Evolutionary conservation across 2,329 filamentous ascomycete genomes (phyloP).

Genomic region (Diaporthe sp.): DNA sequence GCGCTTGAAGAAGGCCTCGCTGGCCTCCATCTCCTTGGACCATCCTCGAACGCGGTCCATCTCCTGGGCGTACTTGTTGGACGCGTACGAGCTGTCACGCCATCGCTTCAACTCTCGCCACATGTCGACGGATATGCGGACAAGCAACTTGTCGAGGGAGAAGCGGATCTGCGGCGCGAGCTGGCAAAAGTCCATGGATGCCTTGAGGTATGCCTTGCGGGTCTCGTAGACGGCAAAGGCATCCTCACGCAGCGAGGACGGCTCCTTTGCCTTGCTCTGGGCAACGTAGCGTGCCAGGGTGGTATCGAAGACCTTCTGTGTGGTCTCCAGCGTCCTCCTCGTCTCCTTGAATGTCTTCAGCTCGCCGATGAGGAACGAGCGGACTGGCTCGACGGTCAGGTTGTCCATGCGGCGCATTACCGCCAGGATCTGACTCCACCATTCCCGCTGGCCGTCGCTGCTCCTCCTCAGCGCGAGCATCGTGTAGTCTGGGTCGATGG

Average conservation of each 20-base stretch:
- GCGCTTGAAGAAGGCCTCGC: constrained; percentile 84
- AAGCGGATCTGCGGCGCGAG: constrained; percentile 87
- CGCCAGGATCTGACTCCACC: constrained; percentile 82
- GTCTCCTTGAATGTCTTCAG: constrained; percentile 89
- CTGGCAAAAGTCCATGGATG: constrained; percentile 93
- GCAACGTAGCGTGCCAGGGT: constrained; percentile 84
- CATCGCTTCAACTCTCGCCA: constrained; percentile 87
- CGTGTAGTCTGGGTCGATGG: constrained; percentile 96
- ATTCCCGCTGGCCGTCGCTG: constrained; percentile 87
- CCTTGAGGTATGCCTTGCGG: constrained; percentile 88
- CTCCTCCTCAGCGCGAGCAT: constrained; percentile 87
- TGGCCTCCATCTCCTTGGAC: constrained; percentile 92
- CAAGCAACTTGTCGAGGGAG: constrained; percentile 86
- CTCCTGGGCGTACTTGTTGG: constrained; percentile 79
- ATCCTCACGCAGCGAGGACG: constrained; percentile 91
- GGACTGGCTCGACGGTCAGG: constrained; percentile 84
- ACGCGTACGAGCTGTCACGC: constrained; percentile 73
- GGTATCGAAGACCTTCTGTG: constrained; percentile 87
- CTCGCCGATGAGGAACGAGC: constrained; percentile 82
- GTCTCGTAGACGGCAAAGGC: constrained; percentile 96
- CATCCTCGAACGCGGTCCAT: constrained; percentile 94
- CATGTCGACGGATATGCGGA: constrained; percentile 86
- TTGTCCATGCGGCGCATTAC: constrained; percentile 83
- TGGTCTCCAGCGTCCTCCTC: constrained; percentile 78
- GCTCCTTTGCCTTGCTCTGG: constrained; percentile 93